These are phyloP conservation scores for Paracoccidioides brasiliensis DNA, from an alignment of 2,329 filamentous ascomycete genomes.

Conservation along the genomic window DNA sequence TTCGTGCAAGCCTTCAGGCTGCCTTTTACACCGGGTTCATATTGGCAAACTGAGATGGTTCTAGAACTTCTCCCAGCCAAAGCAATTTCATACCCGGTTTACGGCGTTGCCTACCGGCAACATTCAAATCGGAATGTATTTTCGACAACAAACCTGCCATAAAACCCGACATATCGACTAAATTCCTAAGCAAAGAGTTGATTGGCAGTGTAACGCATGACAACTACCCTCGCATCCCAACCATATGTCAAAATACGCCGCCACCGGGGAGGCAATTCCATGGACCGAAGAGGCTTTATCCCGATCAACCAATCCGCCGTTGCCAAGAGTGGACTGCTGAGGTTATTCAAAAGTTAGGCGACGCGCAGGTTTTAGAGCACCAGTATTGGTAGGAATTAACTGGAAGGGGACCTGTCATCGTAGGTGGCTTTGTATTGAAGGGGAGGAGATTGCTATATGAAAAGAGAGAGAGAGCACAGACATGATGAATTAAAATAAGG, in stretches of 20 bases:
- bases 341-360: background rate
- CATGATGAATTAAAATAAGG: no score
- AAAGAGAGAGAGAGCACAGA: no score
- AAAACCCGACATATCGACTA: conserved; percentile 11
- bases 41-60: background rate
- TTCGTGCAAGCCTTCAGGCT: no score
- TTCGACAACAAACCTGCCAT: conserved; percentile 12
- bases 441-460: no score
- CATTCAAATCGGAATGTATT: conserved; percentile 20
- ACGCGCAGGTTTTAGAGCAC: background rate
- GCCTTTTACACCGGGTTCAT: background rate
- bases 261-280: conserved; percentile 1
- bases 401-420: no score
- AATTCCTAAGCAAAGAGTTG: conserved; percentile 8
- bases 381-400: background rate
- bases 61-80: background rate
- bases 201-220: conserved; percentile 12
- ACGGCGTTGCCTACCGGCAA: conserved; percentile 14
- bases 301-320: background rate
- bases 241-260: background rate
- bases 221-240: background rate
- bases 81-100: conserved; percentile 13
- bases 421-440: no score
- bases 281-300: background rate
- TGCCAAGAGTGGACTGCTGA: conserved; percentile 2